Conservation (phyloP, 1,284 basidiomycete genomes). For the Golubevia pallescens region DNA sequence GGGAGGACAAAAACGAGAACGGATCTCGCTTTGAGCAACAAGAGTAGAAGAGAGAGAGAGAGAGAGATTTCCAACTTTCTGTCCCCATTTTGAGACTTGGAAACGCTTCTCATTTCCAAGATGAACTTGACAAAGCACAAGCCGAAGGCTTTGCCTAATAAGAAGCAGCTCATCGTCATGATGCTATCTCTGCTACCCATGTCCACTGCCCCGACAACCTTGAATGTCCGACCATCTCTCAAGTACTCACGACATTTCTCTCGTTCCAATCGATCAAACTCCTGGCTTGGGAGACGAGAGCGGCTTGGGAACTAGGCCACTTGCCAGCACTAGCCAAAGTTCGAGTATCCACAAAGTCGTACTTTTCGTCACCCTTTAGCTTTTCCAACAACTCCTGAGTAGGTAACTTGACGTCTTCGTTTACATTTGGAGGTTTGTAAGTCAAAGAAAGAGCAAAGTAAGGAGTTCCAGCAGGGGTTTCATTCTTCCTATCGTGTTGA, state of each 20-base stretch:
- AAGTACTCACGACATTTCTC: slow-evolving; percentile 20
- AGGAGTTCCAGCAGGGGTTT: slow-evolving; percentile 34
- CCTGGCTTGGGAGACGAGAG: slow-evolving; percentile 47
- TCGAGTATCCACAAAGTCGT: slow-evolving; percentile 54
- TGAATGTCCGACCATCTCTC: too few relatives aligned
- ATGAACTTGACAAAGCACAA: too few relatives aligned
- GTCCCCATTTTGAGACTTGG: too few relatives aligned
- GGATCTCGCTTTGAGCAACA: too few relatives aligned
- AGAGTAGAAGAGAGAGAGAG: too few relatives aligned
- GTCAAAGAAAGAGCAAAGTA: slow-evolving; percentile 58
- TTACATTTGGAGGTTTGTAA: slow-evolving; percentile 19
- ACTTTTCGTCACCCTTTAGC: slow-evolving; percentile 19
- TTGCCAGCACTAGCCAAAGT: slow-evolving; percentile 24
- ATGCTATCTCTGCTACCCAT: too few relatives aligned
- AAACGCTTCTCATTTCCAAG: too few relatives aligned
- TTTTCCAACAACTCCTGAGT: slow-evolving; percentile 11
- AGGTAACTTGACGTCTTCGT: slow-evolving; percentile 8
- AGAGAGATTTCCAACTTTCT: too few relatives aligned
- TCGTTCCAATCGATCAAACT: slow-evolving; percentile 59
- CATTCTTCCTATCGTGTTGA: slow-evolving; percentile 7
- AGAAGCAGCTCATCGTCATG: too few relatives aligned
- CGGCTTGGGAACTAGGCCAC: slow-evolving; percentile 36
- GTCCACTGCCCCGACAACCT: too few relatives aligned
- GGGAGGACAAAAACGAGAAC: too few relatives aligned
- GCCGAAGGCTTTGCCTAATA: too few relatives aligned